phyloP scores from a whole-genome alignment of 257 asterid species.

The Rehmannia glutinosa region DNA sequence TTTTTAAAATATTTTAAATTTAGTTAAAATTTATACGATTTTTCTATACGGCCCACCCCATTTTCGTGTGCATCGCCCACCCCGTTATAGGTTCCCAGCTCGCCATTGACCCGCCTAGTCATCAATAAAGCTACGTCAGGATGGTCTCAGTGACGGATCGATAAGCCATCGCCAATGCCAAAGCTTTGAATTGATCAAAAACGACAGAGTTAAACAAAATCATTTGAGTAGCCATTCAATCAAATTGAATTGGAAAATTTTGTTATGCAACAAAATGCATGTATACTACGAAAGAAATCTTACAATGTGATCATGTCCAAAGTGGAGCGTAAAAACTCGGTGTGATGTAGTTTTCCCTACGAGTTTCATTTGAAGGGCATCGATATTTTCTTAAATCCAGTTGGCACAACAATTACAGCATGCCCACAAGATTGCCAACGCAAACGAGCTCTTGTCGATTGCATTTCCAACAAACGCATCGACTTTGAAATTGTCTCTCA shows the following conservation, averaged over 20 bases:
- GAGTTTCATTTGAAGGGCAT: constrained; percentile 49
- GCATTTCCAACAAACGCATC: constrained; percentile 78
- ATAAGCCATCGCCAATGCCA: constrained; percentile 89
- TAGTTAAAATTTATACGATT: too few species aligned
- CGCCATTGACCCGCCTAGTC: too few species aligned
- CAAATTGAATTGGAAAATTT: background rate
- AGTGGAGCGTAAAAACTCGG: constrained; percentile 94
- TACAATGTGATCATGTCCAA: constrained; percentile 82
- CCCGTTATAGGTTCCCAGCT: too few species aligned
- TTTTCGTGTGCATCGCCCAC: too few species aligned
- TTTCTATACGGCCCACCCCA: too few species aligned
- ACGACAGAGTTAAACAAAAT: too few species aligned
- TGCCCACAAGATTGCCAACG: constrained; percentile 85
- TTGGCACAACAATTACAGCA: constrained; percentile 80
- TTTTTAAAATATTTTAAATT: too few species aligned
- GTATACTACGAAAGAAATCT: constrained; percentile 12
- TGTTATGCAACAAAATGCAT: background rate
- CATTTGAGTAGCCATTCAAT: background rate
- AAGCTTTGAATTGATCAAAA: constrained; percentile 40
- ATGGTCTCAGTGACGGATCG: constrained; percentile 56
- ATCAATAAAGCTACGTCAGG: background rate
- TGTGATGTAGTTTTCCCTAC: constrained; percentile 64
- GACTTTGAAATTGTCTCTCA: constrained; percentile 56
- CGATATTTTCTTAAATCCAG: constrained; percentile 67
- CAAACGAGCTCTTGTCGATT: constrained; percentile 81